Percentiles rank a stretch among this genome's conserved stretches.
Evolutionary conservation across 1,284 basidiomycete genomes (phyloP).

Genomic region (Inonotus hispidus): DNA sequence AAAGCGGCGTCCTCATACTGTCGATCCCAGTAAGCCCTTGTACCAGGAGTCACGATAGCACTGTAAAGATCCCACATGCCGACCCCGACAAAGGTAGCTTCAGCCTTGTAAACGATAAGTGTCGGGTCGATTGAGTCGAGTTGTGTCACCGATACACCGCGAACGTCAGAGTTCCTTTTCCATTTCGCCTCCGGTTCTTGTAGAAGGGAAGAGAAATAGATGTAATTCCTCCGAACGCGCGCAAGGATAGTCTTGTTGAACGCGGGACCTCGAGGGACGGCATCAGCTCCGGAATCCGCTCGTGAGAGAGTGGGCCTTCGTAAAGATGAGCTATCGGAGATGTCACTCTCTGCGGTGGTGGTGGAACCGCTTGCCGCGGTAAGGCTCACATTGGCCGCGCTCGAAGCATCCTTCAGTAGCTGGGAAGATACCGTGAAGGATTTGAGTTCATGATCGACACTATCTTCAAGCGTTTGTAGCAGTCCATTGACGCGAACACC

Average conservation of each 20-base stretch:
- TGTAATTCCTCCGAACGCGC: constrained; percentile 89
- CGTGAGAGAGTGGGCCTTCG: constrained; percentile 32
- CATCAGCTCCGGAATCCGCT: constrained; percentile 20
- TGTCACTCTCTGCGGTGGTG: constrained; percentile 27
- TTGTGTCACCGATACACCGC: constrained; percentile 91
- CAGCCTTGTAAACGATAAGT: constrained; percentile 91
- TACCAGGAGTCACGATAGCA: constrained; percentile 80
- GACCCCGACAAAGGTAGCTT: constrained; percentile 96
- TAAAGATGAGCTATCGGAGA: constrained; percentile 25
- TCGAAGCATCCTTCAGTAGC: constrained; percentile 67
- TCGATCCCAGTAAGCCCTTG: constrained; percentile 85
- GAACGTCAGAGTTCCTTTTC: constrained; percentile 81
- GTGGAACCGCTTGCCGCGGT: constrained; percentile 50
- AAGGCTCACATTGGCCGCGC: constrained; percentile 62
- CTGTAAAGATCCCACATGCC: constrained; percentile 96
- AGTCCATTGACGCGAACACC: constrained; percentile 82
- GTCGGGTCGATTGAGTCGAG: constrained; percentile 98
- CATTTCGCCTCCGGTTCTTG: constrained; percentile 99
- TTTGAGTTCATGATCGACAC: constrained; percentile 61
- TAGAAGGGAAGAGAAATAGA: constrained; percentile 94
- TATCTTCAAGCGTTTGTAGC: constrained; percentile 59
- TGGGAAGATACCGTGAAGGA: constrained; percentile 47
- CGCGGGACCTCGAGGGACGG: constrained; percentile 45
- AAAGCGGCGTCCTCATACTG: constrained; percentile 80
- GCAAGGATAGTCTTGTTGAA: constrained; percentile 78